These are phyloP conservation scores for Tilletiopsis washingtonensis DNA, from an alignment of 1,284 basidiomycete species.

Conservation along the genomic window DNA sequence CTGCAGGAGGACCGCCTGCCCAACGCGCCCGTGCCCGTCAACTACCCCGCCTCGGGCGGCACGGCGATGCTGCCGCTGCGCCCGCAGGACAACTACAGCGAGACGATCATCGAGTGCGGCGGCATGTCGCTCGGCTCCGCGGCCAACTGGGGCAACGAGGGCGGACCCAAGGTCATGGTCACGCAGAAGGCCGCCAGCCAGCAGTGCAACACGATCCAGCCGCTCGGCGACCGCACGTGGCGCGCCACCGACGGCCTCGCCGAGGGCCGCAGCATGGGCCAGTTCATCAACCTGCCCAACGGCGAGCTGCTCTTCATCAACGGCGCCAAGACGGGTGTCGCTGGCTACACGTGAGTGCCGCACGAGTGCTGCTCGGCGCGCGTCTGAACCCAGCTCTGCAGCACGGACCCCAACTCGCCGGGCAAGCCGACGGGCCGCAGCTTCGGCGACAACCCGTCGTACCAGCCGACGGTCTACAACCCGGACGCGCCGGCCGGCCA, in stretches of 20 bases:
- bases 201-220: slow-evolving; percentile 34
- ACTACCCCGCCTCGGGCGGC: slow-evolving; percentile 38
- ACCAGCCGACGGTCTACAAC: slow-evolving; percentile 29
- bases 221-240: slow-evolving; percentile 20
- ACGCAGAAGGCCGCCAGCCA: slow-evolving; percentile 22
- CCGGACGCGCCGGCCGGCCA: slow-evolving; percentile 17
- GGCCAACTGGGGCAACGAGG: slow-evolving; percentile 32
- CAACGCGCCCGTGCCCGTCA: slow-evolving; percentile 19
- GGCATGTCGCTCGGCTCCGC: slow-evolving; percentile 21
- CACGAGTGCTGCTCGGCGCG: too few species aligned
- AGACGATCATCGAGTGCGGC: slow-evolving; percentile 40
- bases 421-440: slow-evolving; percentile 41
- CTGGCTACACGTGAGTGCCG: slow-evolving; percentile 26
- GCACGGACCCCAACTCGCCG: slow-evolving; percentile 15
- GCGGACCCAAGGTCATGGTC: slow-evolving; percentile 22
- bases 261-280: slow-evolving; percentile 30
- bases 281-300: slow-evolving; percentile 36
- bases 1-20: slow-evolving; percentile 22
- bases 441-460: slow-evolving; percentile 36
- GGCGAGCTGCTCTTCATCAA: slow-evolving; percentile 38
- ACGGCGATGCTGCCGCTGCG: slow-evolving; percentile 29
- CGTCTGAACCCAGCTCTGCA: too few species aligned
- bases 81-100: slow-evolving; percentile 26
- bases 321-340: slow-evolving; percentile 36
- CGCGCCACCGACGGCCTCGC: slow-evolving; percentile 16